Base-by-base conservation (phyloP, 805 yeast genomes). In the Maudiozyma bulderi region DNA sequence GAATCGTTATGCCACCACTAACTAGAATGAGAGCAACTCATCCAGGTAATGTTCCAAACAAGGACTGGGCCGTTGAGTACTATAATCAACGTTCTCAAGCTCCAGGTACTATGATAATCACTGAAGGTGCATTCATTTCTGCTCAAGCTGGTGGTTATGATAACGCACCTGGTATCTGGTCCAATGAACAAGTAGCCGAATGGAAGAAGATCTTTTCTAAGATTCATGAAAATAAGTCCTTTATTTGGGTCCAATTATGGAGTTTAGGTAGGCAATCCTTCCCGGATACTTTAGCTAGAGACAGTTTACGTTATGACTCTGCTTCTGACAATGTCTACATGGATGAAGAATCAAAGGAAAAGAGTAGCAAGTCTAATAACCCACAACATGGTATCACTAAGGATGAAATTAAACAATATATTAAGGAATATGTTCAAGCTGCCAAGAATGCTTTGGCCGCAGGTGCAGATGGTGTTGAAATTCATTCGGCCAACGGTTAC, bases 401-500 rank as follows among this genome's bases (percentile, higher is more conserved):
- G 42, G 58, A 52, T 33, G 71, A 62, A 60, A 61, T 79, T 54
- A 63, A 73, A 44, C 67, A 71, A 47, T 68, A 68, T 48, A 65
- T 72, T 20, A 52, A 64, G 40, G 69, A 71, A 42, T 79, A 63
- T 52, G 74, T 69, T 7, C 53, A 56, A 5, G 77, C 79, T 34
- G 80, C 83, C 11, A 63, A 62, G 54, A 62, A 59, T 37, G 49
- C 64, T n/a, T 50, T 68, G 39, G 62, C 51, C 8, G 60, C 62
- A 26, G 71, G 70, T 46, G 71, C 71, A 45, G 86, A 83, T 61
- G 81, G 80, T 52, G 75, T 83, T 33, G 86, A 84, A 64, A 65
- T 84, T 43, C 88, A 82, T 60, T 70, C 70, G 38, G 87, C 87
- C 9, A 80, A 82, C 59, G 86, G 88, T 13, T 82, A 78, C 59